phyloP scores from a whole-genome alignment of 768 basidiomycete genomes.

The Calocybe gangraenosa region DNA sequence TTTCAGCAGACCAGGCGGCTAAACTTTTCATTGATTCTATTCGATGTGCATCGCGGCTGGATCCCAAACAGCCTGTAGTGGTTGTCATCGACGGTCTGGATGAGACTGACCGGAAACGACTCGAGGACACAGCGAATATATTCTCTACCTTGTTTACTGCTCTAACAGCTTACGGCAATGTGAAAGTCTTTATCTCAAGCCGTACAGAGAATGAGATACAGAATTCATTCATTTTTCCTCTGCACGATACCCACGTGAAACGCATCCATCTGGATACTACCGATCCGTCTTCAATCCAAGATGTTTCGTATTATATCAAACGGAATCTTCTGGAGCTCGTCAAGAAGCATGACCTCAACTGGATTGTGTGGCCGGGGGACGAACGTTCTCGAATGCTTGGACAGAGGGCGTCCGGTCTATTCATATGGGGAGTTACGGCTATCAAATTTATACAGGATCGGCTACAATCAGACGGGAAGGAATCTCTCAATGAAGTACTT shows the following conservation, averaged over 20 bases:
- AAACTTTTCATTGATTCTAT: constrained; percentile 11
- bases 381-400: constrained; percentile 4
- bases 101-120: constrained; percentile 11
- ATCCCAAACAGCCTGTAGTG: constrained; percentile 11
- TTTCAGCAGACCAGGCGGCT: constrained; percentile 10
- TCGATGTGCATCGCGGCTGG: constrained; percentile 1
- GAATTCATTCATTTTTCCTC: constrained; percentile 4
- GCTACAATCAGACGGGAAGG: constrained; percentile 2
- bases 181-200: constrained; percentile 14
- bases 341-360: constrained; percentile 2
- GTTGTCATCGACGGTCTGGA: constrained; percentile 18
- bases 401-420: constrained; percentile 11
- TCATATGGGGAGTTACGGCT: constrained; percentile 18
- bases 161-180: constrained; percentile 3
- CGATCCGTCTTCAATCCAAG: constrained; percentile 6
- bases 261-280: constrained; percentile 11
- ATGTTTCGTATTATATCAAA: constrained; percentile 8
- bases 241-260: constrained; percentile 5
- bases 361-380: constrained; percentile 12
- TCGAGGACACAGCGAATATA: constrained; percentile 4
- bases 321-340: constrained; percentile 4
- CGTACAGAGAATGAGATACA: constrained; percentile 13
- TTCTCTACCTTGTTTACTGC: constrained; percentile 7
- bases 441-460: constrained; percentile 6
- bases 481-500: constrained; percentile 10